These are phyloP conservation scores for Cladosporium colombiae DNA, from an alignment of 2,329 filamentous ascomycete genomes.

Conservation along the genomic window DNA sequence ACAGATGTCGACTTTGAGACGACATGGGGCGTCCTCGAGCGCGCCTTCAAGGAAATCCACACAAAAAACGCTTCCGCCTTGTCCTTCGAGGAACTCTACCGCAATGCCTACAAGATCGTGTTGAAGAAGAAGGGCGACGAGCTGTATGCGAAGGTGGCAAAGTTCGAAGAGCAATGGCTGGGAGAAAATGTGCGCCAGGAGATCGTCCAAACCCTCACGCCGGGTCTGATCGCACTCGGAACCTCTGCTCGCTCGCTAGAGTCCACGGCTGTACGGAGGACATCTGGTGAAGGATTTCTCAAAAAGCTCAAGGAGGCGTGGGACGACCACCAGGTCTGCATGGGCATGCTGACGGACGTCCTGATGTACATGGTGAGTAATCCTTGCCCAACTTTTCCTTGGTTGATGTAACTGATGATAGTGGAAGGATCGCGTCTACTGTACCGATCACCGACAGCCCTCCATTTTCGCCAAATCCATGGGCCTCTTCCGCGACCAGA, in stretches of 20 bases:
- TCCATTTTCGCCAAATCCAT: slow-evolving; percentile 85
- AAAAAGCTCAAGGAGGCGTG: slow-evolving; percentile 74
- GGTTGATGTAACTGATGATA: not conserved
- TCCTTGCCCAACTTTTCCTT: not conserved
- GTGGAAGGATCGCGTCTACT: slow-evolving; percentile 70
- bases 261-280: slow-evolving; percentile 67
- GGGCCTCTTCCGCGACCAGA: slow-evolving; percentile 82
- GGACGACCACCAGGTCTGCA: slow-evolving; percentile 86
- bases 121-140: slow-evolving; percentile 80
- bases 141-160: slow-evolving; percentile 77
- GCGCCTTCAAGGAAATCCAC: slow-evolving; percentile 84
- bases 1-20: slow-evolving; percentile 78
- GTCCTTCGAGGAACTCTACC: slow-evolving; percentile 94
- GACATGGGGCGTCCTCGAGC: slow-evolving; percentile 75
- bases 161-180: slow-evolving; percentile 83
- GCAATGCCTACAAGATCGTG: slow-evolving; percentile 90
- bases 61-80: slow-evolving; percentile 85
- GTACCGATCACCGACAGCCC: slow-evolving; percentile 68
- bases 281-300: slow-evolving; percentile 81
- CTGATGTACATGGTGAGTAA: slow-evolving; percentile 73
- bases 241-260: slow-evolving; percentile 29
- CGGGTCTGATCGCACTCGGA: slow-evolving; percentile 62
- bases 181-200: slow-evolving; percentile 68
- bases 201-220: slow-evolving; percentile 71
- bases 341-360: slow-evolving; percentile 96